Percentiles rank a stretch among this genome's conserved stretches.
phyloP scores from a whole-genome alignment of 208 protist species.

The Wallacemonas collosoma region DNA sequence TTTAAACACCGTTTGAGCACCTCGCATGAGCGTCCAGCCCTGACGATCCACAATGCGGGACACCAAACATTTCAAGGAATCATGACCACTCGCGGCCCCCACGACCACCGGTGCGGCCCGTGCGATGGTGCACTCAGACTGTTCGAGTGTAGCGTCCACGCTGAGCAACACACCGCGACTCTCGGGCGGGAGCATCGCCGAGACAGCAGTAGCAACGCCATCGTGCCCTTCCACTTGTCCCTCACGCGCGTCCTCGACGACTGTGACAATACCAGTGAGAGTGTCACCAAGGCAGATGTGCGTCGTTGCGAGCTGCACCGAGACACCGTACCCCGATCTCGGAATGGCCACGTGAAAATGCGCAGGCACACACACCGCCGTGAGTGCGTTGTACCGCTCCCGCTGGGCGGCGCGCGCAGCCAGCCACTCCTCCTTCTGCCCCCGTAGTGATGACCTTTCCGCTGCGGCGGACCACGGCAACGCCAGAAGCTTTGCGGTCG shows the following conservation, averaged over 20 bases:
- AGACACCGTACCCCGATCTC: not conserved
- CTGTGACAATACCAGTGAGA: not conserved
- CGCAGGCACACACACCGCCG: not conserved
- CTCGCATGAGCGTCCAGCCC: not conserved
- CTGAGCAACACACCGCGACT: conserved; percentile 13
- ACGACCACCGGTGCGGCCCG: not conserved
- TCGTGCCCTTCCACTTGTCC: not conserved
- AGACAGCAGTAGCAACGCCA: not conserved
- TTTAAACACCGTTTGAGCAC: conserved; percentile 1
- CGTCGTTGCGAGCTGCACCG: not conserved
- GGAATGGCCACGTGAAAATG: conserved; percentile 6
- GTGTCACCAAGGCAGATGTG: conserved; percentile 2
- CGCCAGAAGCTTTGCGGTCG: not conserved
- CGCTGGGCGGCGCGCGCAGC: not conserved
- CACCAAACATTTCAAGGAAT: not conserved
- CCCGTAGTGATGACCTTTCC: no score
- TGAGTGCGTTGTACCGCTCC: conserved; percentile 1
- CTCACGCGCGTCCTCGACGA: not conserved
- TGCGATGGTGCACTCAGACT: conserved; percentile 1
- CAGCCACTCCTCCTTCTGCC: not conserved
- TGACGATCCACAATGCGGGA: not conserved
- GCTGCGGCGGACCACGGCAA: not conserved
- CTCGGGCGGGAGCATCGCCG: not conserved
- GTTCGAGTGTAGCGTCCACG: not conserved
- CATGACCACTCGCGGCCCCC: not conserved